Conservation (phyloP, 208 protist species). For the Acanthamoeba triangularis region DNA sequence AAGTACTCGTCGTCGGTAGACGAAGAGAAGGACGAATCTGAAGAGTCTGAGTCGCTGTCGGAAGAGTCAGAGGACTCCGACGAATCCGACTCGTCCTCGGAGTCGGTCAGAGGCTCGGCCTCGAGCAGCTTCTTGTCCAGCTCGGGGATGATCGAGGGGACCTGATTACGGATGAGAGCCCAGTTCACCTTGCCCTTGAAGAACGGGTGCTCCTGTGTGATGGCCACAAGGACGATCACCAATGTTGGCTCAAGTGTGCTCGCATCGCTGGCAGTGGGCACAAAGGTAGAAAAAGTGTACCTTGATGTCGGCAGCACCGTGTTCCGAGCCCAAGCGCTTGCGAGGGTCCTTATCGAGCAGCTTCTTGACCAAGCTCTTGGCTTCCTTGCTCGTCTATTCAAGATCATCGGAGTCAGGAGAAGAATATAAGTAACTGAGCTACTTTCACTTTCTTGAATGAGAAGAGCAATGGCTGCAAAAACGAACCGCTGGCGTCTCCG, state of each 20-base stretch:
- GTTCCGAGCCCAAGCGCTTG: conserved; percentile 80
- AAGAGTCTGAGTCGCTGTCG: conserved; percentile 27
- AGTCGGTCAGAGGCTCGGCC: not conserved
- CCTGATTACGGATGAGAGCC: conserved; percentile 70
- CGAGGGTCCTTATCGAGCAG: conserved; percentile 81
- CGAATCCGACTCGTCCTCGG: conserved; percentile 9
- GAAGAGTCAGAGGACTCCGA: conserved; percentile 15
- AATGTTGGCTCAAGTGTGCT: no score
- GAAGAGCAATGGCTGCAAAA: not conserved
- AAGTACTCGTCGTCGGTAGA: not conserved
- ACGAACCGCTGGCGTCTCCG: conserved; percentile 72
- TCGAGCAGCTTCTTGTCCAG: conserved; percentile 28
- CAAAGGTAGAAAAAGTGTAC: not conserved
- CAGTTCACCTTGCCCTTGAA: conserved; percentile 76
- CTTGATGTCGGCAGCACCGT: conserved; percentile 84
- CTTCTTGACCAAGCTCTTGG: conserved; percentile 80
- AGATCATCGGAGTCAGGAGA: not conserved
- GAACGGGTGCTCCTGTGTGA: conserved; percentile 62
- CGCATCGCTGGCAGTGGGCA: not conserved
- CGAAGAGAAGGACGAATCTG: not conserved
- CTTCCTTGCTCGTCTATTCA: conserved; percentile 74
- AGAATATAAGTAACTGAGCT: not conserved
- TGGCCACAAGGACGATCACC: not conserved
- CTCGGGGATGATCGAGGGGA: conserved; percentile 74
- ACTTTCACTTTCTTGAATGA: not conserved